Conservation (phyloP, 352 stramenopile genomes). For the Pythium dissotocum region DNA sequence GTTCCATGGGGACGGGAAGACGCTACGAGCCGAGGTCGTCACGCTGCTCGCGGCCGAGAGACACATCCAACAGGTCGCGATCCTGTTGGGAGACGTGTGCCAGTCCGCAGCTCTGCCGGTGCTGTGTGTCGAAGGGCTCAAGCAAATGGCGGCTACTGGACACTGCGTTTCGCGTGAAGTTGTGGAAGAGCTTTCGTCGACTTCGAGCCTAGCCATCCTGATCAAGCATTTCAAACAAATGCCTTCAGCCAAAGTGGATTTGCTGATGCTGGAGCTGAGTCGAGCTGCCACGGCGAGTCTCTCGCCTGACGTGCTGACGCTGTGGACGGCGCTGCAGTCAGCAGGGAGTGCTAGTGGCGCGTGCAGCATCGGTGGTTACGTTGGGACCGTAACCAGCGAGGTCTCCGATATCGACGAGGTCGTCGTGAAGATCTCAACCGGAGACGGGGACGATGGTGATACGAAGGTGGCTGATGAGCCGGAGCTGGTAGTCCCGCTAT, state of each 20-base stretch:
- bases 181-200: not conserved
- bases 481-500: not conserved
- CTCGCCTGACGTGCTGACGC: constrained; percentile 1
- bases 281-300: constrained; percentile 7
- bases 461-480: not conserved
- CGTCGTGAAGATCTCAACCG: not conserved
- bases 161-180: not conserved
- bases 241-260: not conserved
- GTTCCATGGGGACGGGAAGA: constrained; percentile 6
- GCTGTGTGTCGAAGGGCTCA: not conserved
- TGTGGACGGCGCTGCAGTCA: not conserved
- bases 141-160: not conserved
- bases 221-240: not conserved
- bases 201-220: not conserved
- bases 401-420: not conserved
- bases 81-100: not conserved
- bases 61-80: constrained; percentile 3
- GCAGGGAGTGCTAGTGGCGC: not conserved
- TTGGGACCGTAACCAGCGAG: no score
- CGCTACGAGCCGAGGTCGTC: constrained; percentile 1
- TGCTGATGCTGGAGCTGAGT: constrained; percentile 5
- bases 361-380: not conserved
- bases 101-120: constrained; percentile 4
- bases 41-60: not conserved
- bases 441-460: not conserved